Evolutionary conservation across 192 early-diverging fungal genomes (phyloP), one percentile per base, ranked within the genome.

Genomic region (Rhizophagus sp.): DNA sequence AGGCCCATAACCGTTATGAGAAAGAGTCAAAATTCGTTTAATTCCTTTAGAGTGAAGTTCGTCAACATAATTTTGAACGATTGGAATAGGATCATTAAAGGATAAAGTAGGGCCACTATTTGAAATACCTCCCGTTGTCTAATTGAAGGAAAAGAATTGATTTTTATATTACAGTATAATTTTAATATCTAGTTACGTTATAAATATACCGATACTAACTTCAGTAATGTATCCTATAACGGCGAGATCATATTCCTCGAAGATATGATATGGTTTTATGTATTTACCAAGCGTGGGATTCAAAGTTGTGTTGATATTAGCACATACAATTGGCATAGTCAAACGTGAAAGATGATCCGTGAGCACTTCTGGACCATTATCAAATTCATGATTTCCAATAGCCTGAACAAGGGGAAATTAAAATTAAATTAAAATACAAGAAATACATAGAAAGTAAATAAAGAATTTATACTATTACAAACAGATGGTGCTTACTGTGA

Each of bases 311-410:
- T 93, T 91, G n/a, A 94, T 87, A 81, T 94, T 95, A 39, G 92
- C 86, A 30, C 88, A 89, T 1, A 95, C 84, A 8, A 90, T 84
- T 12, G 92, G 92, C 75, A 92, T 89, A 15, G 84, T 87, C 19
- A 94, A 86, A 73, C 87, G 82, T 34, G 82, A 84, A 80, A 89
- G 83, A 81, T 90, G 91, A 2, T 66, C 75, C 33, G 82, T 88
- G n/a, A 91, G 75, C 76, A 88, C 79, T 11, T 85, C 82, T 2
- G 88, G 87, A 3, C 93, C 93, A 13, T 85, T 84, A 83, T 96
- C 94, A 68, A 93, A 94, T 82, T 96, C 93, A 81, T 96, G 94
- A 81, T 93, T 92, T 68, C 91, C 90, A 68, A 91, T 83, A 9
- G 83, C 82, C 30, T 72, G 47, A 17, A 72, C 7, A 36, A 65